A percentile compares a stretch with the other conserved stretches of the same genome.
phyloP scores from a whole-genome alignment of 2,329 filamentous ascomycete genomes.

The Colletotrichum truncatum region DNA sequence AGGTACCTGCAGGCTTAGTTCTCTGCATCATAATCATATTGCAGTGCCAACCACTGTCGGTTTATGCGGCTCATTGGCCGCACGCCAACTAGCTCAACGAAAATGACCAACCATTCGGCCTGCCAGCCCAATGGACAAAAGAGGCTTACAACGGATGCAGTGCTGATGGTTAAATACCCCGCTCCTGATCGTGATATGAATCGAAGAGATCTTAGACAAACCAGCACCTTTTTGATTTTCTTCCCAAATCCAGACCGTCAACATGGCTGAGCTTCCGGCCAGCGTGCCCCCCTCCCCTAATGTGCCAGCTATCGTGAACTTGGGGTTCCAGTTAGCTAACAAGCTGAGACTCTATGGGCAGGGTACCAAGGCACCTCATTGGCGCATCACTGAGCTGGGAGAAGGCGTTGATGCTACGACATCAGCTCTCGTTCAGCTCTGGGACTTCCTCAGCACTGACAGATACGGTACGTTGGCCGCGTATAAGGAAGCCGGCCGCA shows the following conservation, averaged over 20 bases:
- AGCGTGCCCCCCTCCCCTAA: not conserved
- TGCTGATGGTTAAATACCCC: conserved; percentile 20
- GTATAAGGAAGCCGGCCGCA: conserved; percentile 17
- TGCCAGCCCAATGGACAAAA: conserved; percentile 12
- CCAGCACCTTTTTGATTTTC: not conserved
- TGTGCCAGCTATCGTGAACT: conserved; percentile 11
- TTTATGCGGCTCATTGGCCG: conserved; percentile 19
- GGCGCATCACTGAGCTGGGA: not conserved
- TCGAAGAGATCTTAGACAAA: not conserved
- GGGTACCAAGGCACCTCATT: not conserved
- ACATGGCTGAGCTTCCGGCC: not conserved
- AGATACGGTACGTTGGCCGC: not conserved
- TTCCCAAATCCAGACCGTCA: not conserved
- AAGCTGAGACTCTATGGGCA: conserved; percentile 11
- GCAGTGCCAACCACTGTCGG: not conserved
- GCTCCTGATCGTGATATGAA: not conserved
- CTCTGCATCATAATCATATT: not conserved
- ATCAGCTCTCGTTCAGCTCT: conserved; percentile 1
- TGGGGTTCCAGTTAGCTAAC: conserved; percentile 16
- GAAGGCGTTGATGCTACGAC: not conserved
- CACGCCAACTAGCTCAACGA: not conserved
- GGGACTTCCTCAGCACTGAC: conserved; percentile 6
- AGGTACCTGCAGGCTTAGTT: not conserved
- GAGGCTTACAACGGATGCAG: conserved; percentile 15
- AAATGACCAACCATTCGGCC: not conserved